Evolutionary conservation across 2,329 filamentous ascomycete species (phyloP).

Genomic region (Drechslerella dactyloides): DNA sequence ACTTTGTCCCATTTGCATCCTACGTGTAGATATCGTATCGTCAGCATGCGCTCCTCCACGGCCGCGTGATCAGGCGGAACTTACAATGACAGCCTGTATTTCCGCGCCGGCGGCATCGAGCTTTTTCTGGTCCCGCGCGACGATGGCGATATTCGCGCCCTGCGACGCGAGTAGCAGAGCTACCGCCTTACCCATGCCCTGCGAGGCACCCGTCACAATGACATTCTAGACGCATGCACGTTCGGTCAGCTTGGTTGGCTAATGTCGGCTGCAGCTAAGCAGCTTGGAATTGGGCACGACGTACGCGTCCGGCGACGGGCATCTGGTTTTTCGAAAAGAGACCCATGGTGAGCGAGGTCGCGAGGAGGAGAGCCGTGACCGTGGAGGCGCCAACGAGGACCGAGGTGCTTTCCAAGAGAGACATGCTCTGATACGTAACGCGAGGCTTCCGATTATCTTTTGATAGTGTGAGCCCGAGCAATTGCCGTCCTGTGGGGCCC

Average conservation of each 20-base stretch:
- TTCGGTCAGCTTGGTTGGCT: slow-evolving; percentile 46
- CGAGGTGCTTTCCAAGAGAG: not conserved
- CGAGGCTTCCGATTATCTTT: no score
- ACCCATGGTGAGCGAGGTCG: slow-evolving; percentile 66
- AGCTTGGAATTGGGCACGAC: slow-evolving; percentile 51
- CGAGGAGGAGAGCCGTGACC: slow-evolving; percentile 24
- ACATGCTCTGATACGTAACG: not conserved
- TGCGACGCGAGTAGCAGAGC: slow-evolving; percentile 77
- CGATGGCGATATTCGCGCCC: slow-evolving; percentile 84
- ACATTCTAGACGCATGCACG: slow-evolving; percentile 68
- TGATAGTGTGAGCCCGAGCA: no score
- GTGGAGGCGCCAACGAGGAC: slow-evolving; percentile 26
- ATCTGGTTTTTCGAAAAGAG: slow-evolving; percentile 77
- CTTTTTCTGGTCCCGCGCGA: slow-evolving; percentile 77
- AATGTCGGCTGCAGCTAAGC: not conserved
- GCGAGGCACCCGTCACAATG: slow-evolving; percentile 86
- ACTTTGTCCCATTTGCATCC: slow-evolving; percentile 64
- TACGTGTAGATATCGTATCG: not conserved
- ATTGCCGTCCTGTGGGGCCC: no score
- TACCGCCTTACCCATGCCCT: slow-evolving; percentile 83
- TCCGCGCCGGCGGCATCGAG: slow-evolving; percentile 73
- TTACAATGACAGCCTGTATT: slow-evolving; percentile 64
- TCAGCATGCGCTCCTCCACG: no score
- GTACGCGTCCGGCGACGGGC: slow-evolving; percentile 80
- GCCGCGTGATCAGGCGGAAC: no score